phyloP scores from a whole-genome alignment of 129 eudicot genomes.

The Calendula officinalis region DNA sequence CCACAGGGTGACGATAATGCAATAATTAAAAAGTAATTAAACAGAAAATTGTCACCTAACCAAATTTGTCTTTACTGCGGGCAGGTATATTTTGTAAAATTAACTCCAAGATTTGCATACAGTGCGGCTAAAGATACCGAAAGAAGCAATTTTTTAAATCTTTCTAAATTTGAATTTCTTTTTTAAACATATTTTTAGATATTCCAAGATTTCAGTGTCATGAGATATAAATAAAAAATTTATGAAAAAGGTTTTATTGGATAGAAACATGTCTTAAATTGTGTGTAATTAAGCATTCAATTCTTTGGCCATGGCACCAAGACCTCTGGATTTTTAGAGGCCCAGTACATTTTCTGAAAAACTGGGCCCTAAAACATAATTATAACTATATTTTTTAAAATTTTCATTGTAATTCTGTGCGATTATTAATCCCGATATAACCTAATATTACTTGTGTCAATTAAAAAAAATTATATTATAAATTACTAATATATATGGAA shows the following conservation, averaged over 20 bases:
- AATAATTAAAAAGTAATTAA: constrained; percentile 15
- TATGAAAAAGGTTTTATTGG: constrained; percentile 25
- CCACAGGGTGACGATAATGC: constrained; percentile 29
- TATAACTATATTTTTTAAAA: too few species aligned
- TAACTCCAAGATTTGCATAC: constrained; percentile 32
- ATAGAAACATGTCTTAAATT: constrained; percentile 36
- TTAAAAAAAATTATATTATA: too few species aligned
- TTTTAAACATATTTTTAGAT: constrained; percentile 13
- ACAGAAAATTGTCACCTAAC: constrained; percentile 33
- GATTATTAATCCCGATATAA: too few species aligned
- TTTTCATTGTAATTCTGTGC: too few species aligned
- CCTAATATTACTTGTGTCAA: too few species aligned
- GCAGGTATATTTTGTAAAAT: constrained; percentile 34
- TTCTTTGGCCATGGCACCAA: too few species aligned
- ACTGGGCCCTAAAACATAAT: too few species aligned
- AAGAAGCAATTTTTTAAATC: constrained; percentile 24
- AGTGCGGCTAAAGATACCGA: constrained; percentile 52
- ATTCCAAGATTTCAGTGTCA: constrained; percentile 50
- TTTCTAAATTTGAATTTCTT: constrained; percentile 15
- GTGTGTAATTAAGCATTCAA: too few species aligned
- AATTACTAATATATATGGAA: too few species aligned
- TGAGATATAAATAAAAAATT: constrained; percentile 23
- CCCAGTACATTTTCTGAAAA: too few species aligned
- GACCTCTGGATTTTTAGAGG: too few species aligned
- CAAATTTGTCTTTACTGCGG: constrained; percentile 40